These are phyloP conservation scores for Amphichorda felina DNA, from an alignment of 2,329 filamentous ascomycete species.

Conservation along the genomic window DNA sequence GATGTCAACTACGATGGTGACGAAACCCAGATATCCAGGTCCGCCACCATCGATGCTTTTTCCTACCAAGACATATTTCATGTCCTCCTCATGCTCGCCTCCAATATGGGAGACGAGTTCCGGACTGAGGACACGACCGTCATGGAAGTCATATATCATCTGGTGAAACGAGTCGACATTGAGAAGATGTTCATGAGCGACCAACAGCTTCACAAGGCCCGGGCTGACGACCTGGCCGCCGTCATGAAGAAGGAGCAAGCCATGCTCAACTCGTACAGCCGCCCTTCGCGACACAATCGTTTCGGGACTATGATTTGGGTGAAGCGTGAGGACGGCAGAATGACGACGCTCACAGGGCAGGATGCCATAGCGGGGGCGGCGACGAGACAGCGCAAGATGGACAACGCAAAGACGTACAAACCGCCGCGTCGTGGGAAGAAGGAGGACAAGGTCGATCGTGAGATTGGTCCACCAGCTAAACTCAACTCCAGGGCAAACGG, in stretches of 20 bases:
- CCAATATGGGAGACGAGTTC: slow-evolving; percentile 91
- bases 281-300: slow-evolving; percentile 78
- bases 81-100: slow-evolving; percentile 74
- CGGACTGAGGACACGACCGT: slow-evolving; percentile 78
- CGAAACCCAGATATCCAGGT: slow-evolving; percentile 79
- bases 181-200: slow-evolving; percentile 79
- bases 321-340: slow-evolving; percentile 71
- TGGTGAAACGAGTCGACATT: slow-evolving; percentile 81
- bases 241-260: slow-evolving; percentile 73
- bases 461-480: slow-evolving; percentile 63
- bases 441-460: slow-evolving; percentile 52
- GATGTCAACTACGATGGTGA: slow-evolving; percentile 72
- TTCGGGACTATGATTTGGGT: slow-evolving; percentile 98
- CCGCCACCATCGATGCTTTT: slow-evolving; percentile 79
- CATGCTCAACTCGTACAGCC: slow-evolving; percentile 68
- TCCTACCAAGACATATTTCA: slow-evolving; percentile 84
- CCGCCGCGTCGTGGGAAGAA: slow-evolving; percentile 56
- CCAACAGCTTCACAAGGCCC: slow-evolving; percentile 54
- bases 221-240: slow-evolving; percentile 59
- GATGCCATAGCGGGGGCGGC: slow-evolving; percentile 65
- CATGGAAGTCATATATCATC: slow-evolving; percentile 83
- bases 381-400: slow-evolving; percentile 74
- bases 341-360: slow-evolving; percentile 81
- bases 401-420: slow-evolving; percentile 80
- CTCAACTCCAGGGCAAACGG: slow-evolving; percentile 64